phyloP scores from a whole-genome alignment of 2,329 filamentous ascomycete species.

The Penicillium palitans region DNA sequence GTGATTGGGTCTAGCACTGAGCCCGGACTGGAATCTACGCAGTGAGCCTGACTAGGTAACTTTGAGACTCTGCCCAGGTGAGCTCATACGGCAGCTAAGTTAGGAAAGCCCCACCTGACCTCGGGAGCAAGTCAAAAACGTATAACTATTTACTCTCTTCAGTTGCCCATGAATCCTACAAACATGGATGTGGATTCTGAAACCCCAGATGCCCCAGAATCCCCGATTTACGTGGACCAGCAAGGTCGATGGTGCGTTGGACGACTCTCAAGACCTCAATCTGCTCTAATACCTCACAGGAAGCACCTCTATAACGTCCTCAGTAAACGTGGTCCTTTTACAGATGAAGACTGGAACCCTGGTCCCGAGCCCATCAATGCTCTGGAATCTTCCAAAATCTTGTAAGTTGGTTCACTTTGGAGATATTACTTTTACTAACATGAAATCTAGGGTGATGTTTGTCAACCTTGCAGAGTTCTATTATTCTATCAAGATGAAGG shows the following conservation, averaged over 20 bases:
- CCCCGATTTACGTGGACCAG: constrained; percentile 2
- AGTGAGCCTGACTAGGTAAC: no score
- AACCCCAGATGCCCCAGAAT: not conserved
- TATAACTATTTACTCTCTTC: not conserved
- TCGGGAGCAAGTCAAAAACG: no score
- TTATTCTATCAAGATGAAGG: not conserved
- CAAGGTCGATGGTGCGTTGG: constrained; percentile 20
- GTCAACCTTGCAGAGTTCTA: constrained; percentile 26
- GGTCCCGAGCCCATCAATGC: constrained; percentile 54
- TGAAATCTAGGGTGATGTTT: constrained; percentile 52
- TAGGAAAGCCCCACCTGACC: no score
- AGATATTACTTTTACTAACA: constrained; percentile 22
- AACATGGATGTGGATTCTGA: constrained; percentile 7
- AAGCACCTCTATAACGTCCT: constrained; percentile 81
- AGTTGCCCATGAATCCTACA: not conserved
- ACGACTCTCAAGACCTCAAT: not conserved
- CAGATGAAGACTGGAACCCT: constrained; percentile 62
- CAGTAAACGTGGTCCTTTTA: constrained; percentile 75
- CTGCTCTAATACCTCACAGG: constrained; percentile 52
- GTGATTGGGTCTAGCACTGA: no score
- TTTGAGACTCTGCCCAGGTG: no score
- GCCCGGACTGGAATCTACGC: no score
- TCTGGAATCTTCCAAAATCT: constrained; percentile 70
- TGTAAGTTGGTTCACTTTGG: constrained; percentile 54
- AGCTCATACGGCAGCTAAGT: no score